Percentiles rank a stretch among this genome's conserved stretches.
phyloP scores from a whole-genome alignment of 2,329 filamentous ascomycete species.

The Fulvia fulva region DNA sequence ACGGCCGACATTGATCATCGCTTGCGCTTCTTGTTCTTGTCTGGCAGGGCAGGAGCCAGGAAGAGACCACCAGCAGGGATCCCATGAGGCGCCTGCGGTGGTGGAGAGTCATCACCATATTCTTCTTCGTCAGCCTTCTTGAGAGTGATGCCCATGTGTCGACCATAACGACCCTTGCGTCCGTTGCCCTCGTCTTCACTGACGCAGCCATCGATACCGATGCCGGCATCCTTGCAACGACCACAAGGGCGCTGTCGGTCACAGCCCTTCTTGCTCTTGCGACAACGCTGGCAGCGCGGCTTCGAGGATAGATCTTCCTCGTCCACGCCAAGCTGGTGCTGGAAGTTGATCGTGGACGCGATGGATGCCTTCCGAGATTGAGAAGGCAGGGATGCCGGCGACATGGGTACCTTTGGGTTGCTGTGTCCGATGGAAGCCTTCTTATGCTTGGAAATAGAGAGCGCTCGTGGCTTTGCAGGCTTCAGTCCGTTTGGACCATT shows the following conservation, averaged over 20 bases:
- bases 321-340: conserved; percentile 58
- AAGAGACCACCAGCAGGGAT: conserved; percentile 28
- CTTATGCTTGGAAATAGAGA: conserved; percentile 53
- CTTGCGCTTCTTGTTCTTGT: conserved; percentile 73
- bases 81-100: conserved; percentile 28
- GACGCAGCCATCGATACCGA: conserved; percentile 88
- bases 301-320: conserved; percentile 93
- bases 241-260: conserved; percentile 94
- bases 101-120: conserved; percentile 12
- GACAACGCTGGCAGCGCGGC: conserved; percentile 94
- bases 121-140: conserved; percentile 47
- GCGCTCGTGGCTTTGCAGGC: conserved; percentile 39
- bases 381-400: conserved; percentile 61
- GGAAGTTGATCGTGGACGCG: conserved; percentile 56
- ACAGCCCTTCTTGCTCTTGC: conserved; percentile 99
- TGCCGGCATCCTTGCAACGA: conserved; percentile 91
- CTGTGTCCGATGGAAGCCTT: conserved; percentile 23
- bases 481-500: conserved; percentile 28
- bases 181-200: conserved; percentile 98
- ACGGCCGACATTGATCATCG: conserved; percentile 8
- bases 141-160: conserved; percentile 64
- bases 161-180: conserved; percentile 84
- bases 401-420: conserved; percentile 44
- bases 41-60: conserved; percentile 36
- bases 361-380: conserved; percentile 70